A percentile compares a stretch with the other conserved stretches of the same genome.
Conservation (phyloP, 2,329 filamentous ascomycete genomes). For the Apiospora saccharicola region DNA sequence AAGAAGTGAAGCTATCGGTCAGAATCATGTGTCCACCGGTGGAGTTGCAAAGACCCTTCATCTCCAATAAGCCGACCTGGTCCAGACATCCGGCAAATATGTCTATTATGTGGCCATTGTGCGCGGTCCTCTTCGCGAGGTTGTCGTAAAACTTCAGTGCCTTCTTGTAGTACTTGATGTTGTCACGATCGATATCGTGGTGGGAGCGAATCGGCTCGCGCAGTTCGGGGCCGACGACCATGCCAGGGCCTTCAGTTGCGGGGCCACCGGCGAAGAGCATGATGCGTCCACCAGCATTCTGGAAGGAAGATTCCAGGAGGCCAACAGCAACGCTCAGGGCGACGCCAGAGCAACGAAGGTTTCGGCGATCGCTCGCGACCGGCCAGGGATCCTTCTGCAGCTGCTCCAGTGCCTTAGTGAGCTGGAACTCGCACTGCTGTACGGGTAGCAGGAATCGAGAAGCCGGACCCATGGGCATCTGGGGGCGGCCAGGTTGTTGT, state of each 20-base stretch:
- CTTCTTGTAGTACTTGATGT: conserved; percentile 99
- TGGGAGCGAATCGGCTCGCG: conserved; percentile 97
- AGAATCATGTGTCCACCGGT: conserved; percentile 98
- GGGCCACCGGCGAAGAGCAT: conserved; percentile 98
- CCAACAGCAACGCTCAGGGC: conserved; percentile 96
- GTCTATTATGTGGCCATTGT: conserved; percentile 97
- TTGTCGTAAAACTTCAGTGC: conserved; percentile 94
- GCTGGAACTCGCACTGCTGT: conserved; percentile 94
- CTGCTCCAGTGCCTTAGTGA: conserved; percentile 94
- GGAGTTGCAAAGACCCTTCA: conserved; percentile 96
- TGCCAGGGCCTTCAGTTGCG: conserved; percentile 93
- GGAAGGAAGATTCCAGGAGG: conserved; percentile 91
- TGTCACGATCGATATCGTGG: conserved; percentile 98
- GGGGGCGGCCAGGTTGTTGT: conserved; percentile 76
- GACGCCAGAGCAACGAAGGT: conserved; percentile 91
- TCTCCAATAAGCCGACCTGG: conserved; percentile 95
- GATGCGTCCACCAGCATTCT: conserved; percentile 92
- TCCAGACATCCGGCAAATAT: conserved; percentile 98
- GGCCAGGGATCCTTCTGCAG: conserved; percentile 98
- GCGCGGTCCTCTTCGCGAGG: conserved; percentile 89
- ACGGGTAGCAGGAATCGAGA: conserved; percentile 93
- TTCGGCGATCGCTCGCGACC: conserved; percentile 90
- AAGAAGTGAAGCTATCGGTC: conserved; percentile 97
- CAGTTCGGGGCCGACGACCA: conserved; percentile 95
- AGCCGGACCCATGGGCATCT: conserved; percentile 79